A percentile compares a stretch with the other conserved stretches of the same genome.
Conservation (phyloP, 257 asterid genomes). For the Penstemon barbatus region DNA sequence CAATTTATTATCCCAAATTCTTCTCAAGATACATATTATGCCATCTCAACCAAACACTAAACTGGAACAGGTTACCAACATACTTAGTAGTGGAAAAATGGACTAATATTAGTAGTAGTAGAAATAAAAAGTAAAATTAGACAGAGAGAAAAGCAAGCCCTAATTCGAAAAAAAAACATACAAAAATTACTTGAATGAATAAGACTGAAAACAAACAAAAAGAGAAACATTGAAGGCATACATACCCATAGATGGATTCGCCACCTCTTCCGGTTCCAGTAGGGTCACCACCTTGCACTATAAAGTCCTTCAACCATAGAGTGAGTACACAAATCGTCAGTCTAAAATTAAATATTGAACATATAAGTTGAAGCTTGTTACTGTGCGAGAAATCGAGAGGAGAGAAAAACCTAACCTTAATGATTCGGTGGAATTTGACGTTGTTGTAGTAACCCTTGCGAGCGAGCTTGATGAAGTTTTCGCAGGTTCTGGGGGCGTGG, state of each 20-base stretch:
- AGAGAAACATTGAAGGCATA: slow-evolving; percentile 3
- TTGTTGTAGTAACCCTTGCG: slow-evolving; percentile 85
- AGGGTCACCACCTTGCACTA: slow-evolving; percentile 98
- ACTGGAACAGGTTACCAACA: slow-evolving; percentile 12
- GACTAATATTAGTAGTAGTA: not conserved
- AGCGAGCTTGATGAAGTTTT: slow-evolving; percentile 88
- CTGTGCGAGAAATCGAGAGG: too few species aligned
- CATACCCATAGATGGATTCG: slow-evolving; percentile 89
- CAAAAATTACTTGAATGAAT: not conserved
- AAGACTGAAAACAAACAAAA: not conserved
- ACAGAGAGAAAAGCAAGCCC: slow-evolving; percentile 13
- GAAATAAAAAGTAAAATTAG: not conserved
- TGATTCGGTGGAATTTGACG: slow-evolving; percentile 92
- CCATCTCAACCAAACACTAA: not conserved
- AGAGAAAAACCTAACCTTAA: slow-evolving; percentile 47
- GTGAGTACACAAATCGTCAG: not conserved
- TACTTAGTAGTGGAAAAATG: not conserved
- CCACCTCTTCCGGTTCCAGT: slow-evolving; percentile 98
- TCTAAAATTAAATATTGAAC: not conserved
- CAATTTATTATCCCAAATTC: not conserved
- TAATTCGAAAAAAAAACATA: not conserved
- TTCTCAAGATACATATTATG: not conserved
- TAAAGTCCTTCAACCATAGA: slow-evolving; percentile 58
- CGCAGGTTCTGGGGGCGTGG: slow-evolving; percentile 93
- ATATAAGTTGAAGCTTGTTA: not conserved